phyloP scores from a whole-genome alignment of 2,329 filamentous ascomycete genomes.

The Hymenoscyphus repandus region DNA sequence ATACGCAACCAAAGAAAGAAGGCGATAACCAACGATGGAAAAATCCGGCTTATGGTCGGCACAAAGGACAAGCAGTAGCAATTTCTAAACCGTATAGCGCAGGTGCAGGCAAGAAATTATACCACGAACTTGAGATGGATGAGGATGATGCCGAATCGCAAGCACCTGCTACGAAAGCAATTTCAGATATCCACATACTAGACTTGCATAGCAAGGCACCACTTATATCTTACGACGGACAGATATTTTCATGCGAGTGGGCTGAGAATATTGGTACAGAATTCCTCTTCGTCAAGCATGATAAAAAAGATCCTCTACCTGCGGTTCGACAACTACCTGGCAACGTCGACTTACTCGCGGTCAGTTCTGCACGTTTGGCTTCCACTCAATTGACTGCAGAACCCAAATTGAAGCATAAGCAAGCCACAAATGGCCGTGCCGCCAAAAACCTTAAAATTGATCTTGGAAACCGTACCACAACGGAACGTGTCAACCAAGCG shows the following conservation, averaged over 20 bases:
- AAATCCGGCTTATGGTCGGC: not conserved
- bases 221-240: conserved; percentile 72
- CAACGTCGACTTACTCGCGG: conserved; percentile 66
- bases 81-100: not conserved
- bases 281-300: conserved; percentile 59
- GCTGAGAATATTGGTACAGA: conserved; percentile 79
- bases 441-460: conserved; percentile 9
- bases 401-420: conserved; percentile 31
- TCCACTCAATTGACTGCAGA: conserved; percentile 59
- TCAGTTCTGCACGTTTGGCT: conserved; percentile 63
- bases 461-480: conserved; percentile 25
- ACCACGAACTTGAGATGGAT: not conserved
- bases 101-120: not conserved
- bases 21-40: not conserved
- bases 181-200: conserved; percentile 62
- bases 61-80: not conserved
- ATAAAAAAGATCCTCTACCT: conserved; percentile 38
- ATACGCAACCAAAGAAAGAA: conserved; percentile 3
- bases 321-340: conserved; percentile 46
- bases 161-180: conserved; percentile 18
- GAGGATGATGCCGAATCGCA: conserved; percentile 13
- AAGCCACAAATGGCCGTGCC: not conserved
- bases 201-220: conserved; percentile 74
- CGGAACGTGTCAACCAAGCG: conserved; percentile 37
- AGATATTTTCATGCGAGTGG: conserved; percentile 78